Base-by-base conservation (phyloP, 495 filamentous ascomycete species). In the Tricharina praecox region DNA sequence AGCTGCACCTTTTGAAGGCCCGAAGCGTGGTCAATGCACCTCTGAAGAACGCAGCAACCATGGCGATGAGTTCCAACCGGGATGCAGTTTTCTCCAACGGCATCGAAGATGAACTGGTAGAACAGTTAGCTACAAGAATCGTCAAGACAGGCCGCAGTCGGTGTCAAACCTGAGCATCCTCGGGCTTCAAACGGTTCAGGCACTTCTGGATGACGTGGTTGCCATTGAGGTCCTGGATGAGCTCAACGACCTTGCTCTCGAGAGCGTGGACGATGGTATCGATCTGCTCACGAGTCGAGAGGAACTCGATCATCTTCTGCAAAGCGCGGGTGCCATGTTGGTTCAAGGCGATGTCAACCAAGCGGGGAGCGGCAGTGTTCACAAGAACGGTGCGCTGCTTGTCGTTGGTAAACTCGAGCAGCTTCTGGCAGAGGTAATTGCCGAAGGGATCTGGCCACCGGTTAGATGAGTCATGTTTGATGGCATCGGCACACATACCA, bases 181-280 rank as follows among this genome's bases (percentile, higher is more conserved):
- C 67, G 0, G 83, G 64, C 47, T 71, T 75, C 4, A 96, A 76
- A 55, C 87, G 88, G 67, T 96, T 97, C 48, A 97, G 74, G 62
- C 90, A 97, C 67, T 96, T 97, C 63, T 97, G 90, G 53, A 97
- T 93, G 50, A 97, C 90, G 61, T 97, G 90, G 53, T 96, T 97
- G 59, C 90, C 90, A 60, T 97, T 97, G 41, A 96, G 66, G 53
- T 97, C 90, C 62, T 97, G 85, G 48, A 97, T 94, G 34, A 97
- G 68, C 45, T 85, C 79, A 3, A 95, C 87, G 23, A 97, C 90
- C 47, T 81, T 74, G 49, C 74, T 65, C 28, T 75, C 67, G 24
- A 97, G 70, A 16, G 88, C 80, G 23, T 75, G 62, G 50, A 92
- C 90, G 55, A 97, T 85, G 18, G 78, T 79, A 48, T 81, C 68